These are phyloP conservation scores for Pochonia chlamydosporia DNA, from an alignment of 2,329 filamentous ascomycete species.

Conservation along the genomic window DNA sequence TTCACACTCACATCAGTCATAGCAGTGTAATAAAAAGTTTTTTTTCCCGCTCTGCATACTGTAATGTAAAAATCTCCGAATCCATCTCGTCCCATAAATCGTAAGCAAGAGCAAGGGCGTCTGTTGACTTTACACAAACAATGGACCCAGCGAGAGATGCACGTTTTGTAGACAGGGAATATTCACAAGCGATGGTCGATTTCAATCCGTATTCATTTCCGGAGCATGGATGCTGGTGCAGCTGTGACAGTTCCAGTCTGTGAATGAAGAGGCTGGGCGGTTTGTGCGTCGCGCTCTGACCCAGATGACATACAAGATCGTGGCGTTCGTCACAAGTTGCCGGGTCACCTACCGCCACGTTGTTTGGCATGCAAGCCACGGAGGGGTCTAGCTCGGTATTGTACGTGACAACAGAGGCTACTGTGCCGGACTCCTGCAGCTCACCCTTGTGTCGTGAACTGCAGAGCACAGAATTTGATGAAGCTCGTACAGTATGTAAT, in stretches of 20 bases:
- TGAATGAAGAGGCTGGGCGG: background rate
- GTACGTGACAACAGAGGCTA: no score
- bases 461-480: no score
- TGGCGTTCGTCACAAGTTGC: background rate
- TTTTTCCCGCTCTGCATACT: no score
- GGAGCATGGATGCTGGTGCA: background rate
- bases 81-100: no score
- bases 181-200: background rate
- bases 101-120: background rate
- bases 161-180: background rate
- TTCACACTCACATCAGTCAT: no score
- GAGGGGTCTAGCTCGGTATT: background rate
- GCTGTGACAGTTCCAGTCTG: background rate
- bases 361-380: background rate
- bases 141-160: background rate
- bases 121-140: background rate
- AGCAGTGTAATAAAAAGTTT: no score
- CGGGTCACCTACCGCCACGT: background rate
- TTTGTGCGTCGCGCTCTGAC: background rate
- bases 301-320: background rate
- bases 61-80: no score
- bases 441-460: no score
- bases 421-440: no score
- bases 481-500: no score
- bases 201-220: background rate